These are phyloP conservation scores for Saccharomycopsis hybrid DNA, from an alignment of 1,139 yeast species.

Conservation along the genomic window DNA sequence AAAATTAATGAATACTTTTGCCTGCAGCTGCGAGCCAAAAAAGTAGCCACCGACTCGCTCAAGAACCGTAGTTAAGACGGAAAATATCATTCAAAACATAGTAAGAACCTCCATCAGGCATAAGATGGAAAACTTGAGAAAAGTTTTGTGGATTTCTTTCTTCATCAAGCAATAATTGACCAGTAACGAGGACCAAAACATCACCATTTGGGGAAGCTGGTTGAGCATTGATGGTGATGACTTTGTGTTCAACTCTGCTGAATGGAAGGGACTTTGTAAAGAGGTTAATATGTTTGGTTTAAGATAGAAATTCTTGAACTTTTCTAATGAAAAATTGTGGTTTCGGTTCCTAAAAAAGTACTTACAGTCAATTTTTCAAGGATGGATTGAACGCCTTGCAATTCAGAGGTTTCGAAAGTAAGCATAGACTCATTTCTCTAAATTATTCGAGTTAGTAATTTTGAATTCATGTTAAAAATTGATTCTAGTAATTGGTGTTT, in stretches of 20 bases:
- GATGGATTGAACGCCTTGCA: slow-evolving; percentile 89
- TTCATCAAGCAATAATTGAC: slow-evolving; percentile 84
- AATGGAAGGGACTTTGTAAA: slow-evolving; percentile 58
- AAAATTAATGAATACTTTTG: too few relatives aligned
- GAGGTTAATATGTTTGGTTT: too few relatives aligned
- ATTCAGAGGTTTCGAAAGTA: slow-evolving; percentile 90
- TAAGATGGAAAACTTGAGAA: slow-evolving; percentile 94
- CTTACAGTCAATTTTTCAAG: slow-evolving; percentile 69
- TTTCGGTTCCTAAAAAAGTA: background rate
- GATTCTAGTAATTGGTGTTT: too few relatives aligned
- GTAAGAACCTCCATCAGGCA: slow-evolving; percentile 87
- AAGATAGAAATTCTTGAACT: too few relatives aligned
- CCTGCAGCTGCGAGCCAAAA: too few relatives aligned
- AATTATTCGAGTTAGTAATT: background rate
- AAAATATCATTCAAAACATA: slow-evolving; percentile 94
- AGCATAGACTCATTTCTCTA: slow-evolving; percentile 93
- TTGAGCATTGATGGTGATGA: slow-evolving; percentile 94
- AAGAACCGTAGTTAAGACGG: slow-evolving; percentile 65
- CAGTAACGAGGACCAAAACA: slow-evolving; percentile 96
- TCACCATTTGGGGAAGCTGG: slow-evolving; percentile 94
- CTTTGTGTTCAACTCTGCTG: slow-evolving; percentile 86
- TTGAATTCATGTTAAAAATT: background rate
- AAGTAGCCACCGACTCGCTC: background rate
- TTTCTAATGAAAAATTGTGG: too few relatives aligned
- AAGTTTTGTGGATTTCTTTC: slow-evolving; percentile 93